phyloP scores from a whole-genome alignment of 768 basidiomycete genomes.

The Russula dissimulans region DNA sequence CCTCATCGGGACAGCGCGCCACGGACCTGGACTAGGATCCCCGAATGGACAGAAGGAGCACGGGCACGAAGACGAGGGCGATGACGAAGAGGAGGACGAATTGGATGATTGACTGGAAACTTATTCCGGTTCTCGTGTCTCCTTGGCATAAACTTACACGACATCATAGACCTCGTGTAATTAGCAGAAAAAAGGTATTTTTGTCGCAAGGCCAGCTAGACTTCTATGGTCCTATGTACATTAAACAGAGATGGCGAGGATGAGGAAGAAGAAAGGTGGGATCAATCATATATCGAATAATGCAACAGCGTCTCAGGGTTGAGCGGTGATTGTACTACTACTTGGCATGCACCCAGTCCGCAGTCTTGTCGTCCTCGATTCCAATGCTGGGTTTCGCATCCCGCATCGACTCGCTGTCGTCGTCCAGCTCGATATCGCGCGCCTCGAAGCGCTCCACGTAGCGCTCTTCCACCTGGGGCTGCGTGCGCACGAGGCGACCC shows the following conservation, averaged over 20 bases:
- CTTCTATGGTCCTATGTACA: neutral
- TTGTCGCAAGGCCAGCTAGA: neutral
- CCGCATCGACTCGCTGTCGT: neutral
- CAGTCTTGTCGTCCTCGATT: neutral
- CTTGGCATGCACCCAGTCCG: conserved; percentile 4
- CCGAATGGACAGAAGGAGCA: neutral
- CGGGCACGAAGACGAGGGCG: neutral
- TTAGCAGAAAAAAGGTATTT: neutral
- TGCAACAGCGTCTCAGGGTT: too few relatives aligned
- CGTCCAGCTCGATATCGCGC: conserved; percentile 14
- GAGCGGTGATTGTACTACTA: neutral
- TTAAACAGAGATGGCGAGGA: neutral
- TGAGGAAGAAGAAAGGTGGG: too few relatives aligned
- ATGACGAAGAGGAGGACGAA: conserved; percentile 18
- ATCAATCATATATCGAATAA: too few relatives aligned
- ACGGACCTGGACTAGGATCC: neutral
- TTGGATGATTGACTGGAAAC: conserved; percentile 11
- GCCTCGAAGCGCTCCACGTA: conserved; percentile 18
- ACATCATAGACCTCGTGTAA: neutral
- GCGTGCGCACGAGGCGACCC: conserved; percentile 13
- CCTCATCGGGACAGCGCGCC: neutral
- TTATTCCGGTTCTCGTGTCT: neutral
- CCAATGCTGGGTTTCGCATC: neutral
- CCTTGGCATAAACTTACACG: neutral
- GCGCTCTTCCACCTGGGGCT: neutral